Evolutionary conservation across 768 basidiomycete genomes (phyloP).

Genomic region (Lactarius quietus): DNA sequence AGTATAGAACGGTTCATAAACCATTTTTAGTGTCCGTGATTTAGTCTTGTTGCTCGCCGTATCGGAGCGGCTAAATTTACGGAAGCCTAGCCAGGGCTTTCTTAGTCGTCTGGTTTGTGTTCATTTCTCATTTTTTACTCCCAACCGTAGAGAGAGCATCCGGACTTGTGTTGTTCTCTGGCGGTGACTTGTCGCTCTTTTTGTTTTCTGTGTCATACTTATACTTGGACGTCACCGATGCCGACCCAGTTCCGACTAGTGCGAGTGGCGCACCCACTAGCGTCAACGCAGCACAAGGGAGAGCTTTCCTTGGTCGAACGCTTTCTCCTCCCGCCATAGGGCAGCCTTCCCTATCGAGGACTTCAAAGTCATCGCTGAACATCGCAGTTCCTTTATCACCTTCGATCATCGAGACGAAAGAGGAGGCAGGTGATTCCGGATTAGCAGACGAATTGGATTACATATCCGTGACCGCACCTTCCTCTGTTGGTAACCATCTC

Average conservation of each 20-base stretch:
- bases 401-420: constrained; percentile 11
- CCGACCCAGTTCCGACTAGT: constrained; percentile 1
- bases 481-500: constrained; percentile 33
- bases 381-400: not conserved
- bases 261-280: not conserved
- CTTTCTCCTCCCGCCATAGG: constrained; percentile 2
- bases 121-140: not conserved
- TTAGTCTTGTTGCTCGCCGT: not conserved
- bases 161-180: constrained; percentile 3
- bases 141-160: not conserved
- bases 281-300: not conserved
- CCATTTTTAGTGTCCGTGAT: not conserved
- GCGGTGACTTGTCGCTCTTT: not conserved
- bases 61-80: constrained; percentile 10
- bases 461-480: constrained; percentile 47
- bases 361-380: constrained; percentile 2
- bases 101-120: not conserved
- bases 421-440: constrained; percentile 35
- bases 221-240: constrained; percentile 1
- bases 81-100: not conserved
- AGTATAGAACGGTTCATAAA: not conserved
- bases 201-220: not conserved
- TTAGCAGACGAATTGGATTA: constrained; percentile 75
- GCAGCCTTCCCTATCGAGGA: constrained; percentile 2
- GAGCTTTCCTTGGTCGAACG: not conserved